phyloP scores from a whole-genome alignment of 1,139 yeast species.

The Debaryomycetaceae sp. region DNA sequence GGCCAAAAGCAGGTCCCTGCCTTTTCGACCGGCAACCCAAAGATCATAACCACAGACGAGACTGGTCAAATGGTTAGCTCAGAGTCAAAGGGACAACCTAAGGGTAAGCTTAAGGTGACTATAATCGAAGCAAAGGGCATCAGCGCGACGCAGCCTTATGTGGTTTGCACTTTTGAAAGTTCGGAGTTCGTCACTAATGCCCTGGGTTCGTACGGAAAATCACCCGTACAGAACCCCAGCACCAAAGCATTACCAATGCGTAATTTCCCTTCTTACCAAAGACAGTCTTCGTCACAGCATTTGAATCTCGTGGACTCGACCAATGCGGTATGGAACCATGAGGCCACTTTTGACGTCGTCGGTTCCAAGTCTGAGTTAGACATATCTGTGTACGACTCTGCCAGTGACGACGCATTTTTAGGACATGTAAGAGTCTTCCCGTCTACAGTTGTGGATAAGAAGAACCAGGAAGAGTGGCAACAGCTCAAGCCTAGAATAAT shows the following conservation, averaged over 20 bases:
- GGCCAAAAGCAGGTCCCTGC: slow-evolving; percentile 8
- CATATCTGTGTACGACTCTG: slow-evolving; percentile 82
- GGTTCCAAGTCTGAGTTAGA: slow-evolving; percentile 81
- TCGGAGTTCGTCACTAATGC: slow-evolving; percentile 87
- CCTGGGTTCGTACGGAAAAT: slow-evolving; percentile 59
- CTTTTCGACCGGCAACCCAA: slow-evolving; percentile 23
- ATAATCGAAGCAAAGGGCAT: slow-evolving; percentile 78
- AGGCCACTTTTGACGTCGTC: slow-evolving; percentile 87
- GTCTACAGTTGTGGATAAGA: slow-evolving; percentile 41
- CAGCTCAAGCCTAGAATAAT: slow-evolving; percentile 67
- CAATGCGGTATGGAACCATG: slow-evolving; percentile 86
- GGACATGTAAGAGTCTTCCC: slow-evolving; percentile 83
- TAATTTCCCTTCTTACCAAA: slow-evolving; percentile 49
- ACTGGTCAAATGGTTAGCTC: slow-evolving; percentile 34
- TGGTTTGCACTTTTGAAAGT: slow-evolving; percentile 89
- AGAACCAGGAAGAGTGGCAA: slow-evolving; percentile 60
- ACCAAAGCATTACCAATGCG: slow-evolving; percentile 17
- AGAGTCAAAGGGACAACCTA: slow-evolving; percentile 45
- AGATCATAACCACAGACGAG: slow-evolving; percentile 46
- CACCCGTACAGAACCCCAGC: slow-evolving; percentile 20
- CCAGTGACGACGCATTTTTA: slow-evolving; percentile 74
- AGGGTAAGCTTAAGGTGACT: slow-evolving; percentile 78
- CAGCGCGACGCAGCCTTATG: slow-evolving; percentile 71
- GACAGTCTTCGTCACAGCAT: slow-evolving; percentile 66
- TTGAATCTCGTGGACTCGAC: slow-evolving; percentile 44